Conservation (phyloP, 2,329 filamentous ascomycete genomes). For the Penicillium palitans region DNA sequence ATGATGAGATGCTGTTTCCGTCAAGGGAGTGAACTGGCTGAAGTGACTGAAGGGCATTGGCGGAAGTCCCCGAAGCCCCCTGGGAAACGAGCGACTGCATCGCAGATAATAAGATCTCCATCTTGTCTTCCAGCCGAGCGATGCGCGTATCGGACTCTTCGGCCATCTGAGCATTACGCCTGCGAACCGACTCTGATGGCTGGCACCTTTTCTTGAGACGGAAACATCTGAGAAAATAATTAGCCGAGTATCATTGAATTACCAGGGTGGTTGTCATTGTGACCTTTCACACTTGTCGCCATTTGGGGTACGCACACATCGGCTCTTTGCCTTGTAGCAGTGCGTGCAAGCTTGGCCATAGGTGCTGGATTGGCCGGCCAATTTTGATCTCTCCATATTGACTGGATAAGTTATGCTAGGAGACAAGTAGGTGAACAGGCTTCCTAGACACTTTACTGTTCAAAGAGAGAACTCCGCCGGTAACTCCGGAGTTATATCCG, state of each 20-base stretch:
- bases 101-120: slow-evolving; percentile 35
- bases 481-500: background rate
- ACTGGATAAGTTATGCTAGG: background rate
- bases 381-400: slow-evolving; percentile 18
- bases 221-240: slow-evolving; percentile 30
- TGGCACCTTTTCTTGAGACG: slow-evolving; percentile 39
- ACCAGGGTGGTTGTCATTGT: background rate
- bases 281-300: slow-evolving; percentile 8
- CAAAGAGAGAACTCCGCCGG: background rate
- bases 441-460: background rate
- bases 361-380: slow-evolving; percentile 12
- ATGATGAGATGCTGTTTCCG: slow-evolving; percentile 6
- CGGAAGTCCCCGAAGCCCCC: background rate
- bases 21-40: background rate
- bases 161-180: slow-evolving; percentile 27
- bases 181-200: slow-evolving; percentile 37
- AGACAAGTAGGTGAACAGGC: background rate
- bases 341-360: slow-evolving; percentile 33
- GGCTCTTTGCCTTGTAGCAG: slow-evolving; percentile 36
- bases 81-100: slow-evolving; percentile 16
- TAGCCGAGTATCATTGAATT: slow-evolving; percentile 4
- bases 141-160: slow-evolving; percentile 36
- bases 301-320: slow-evolving; percentile 25
- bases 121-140: slow-evolving; percentile 37
- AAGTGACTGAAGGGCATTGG: background rate